Percentiles rank a stretch among this genome's conserved stretches.
These are phyloP conservation scores for Aureobasidium leucospermi DNA, from an alignment of 2,329 filamentous ascomycete genomes.

Conservation along the genomic window DNA sequence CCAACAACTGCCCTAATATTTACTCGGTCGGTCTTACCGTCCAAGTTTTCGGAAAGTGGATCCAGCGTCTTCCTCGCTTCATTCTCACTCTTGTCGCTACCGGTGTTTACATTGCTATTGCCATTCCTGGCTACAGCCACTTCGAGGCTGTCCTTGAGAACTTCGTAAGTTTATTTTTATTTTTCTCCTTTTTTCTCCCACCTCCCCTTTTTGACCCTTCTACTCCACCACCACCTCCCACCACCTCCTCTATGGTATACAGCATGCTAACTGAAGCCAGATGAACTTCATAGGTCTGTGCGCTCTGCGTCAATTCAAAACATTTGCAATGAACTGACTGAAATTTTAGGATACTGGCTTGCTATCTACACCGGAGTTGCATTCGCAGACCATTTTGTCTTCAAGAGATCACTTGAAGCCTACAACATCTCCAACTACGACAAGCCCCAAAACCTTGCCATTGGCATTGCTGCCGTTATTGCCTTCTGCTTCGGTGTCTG, in stretches of 20 bases:
- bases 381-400: constrained; percentile 61
- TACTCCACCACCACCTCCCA: neutral
- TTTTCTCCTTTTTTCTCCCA: neutral
- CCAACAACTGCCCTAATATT: constrained; percentile 41
- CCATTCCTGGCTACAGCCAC: constrained; percentile 60
- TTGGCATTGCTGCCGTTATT: constrained; percentile 54
- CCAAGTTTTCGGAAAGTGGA: constrained; percentile 55
- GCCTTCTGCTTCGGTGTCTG: constrained; percentile 58
- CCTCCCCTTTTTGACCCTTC: neutral
- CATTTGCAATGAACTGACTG: too few relatives aligned
- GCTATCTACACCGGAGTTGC: constrained; percentile 64
- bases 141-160: constrained; percentile 60
- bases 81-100: constrained; percentile 59
- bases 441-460: constrained; percentile 50
- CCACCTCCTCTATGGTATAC: neutral
- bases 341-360: constrained; percentile 54
- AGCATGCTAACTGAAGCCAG: too few relatives aligned
- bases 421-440: constrained; percentile 56
- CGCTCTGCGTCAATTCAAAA: too few relatives aligned
- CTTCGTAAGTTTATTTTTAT: constrained; percentile 12
- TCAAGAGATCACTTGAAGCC: constrained; percentile 53
- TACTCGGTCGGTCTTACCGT: constrained; percentile 62
- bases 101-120: constrained; percentile 58
- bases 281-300: too few relatives aligned
- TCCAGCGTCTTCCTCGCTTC: constrained; percentile 58